Percentiles rank a stretch among this genome's conserved stretches.
phyloP scores from a whole-genome alignment of 352 stramenopile species.

The Pythium coloratum region DNA sequence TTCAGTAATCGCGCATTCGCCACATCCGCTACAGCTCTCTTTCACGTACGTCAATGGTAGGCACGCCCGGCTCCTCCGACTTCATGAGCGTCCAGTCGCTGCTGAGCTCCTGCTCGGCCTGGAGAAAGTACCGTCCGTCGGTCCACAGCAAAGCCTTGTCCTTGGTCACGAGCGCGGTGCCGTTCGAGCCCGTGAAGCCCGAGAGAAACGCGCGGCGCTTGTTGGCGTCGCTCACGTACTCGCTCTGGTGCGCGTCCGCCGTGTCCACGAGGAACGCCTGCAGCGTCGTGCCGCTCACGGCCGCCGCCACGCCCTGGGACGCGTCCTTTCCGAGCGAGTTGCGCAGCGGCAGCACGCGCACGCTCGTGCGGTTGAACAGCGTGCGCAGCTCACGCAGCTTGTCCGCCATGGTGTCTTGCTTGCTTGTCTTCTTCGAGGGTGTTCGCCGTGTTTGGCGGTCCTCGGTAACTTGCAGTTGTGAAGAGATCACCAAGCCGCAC shows the following conservation, averaged over 20 bases:
- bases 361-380: slow-evolving; percentile 62
- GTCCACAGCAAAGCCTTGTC: slow-evolving; percentile 96
- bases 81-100: slow-evolving; percentile 96
- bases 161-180: slow-evolving; percentile 88
- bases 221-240: slow-evolving; percentile 97
- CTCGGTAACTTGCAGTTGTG: slow-evolving; percentile 20
- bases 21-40: slow-evolving; percentile 24
- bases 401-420: slow-evolving; percentile 29
- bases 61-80: slow-evolving; percentile 88
- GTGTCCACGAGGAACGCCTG: slow-evolving; percentile 94
- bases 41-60: slow-evolving; percentile 84
- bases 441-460: not conserved
- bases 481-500: slow-evolving; percentile 4
- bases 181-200: slow-evolving; percentile 96
- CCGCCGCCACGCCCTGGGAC: slow-evolving; percentile 16
- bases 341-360: slow-evolving; percentile 64
- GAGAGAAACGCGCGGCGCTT: slow-evolving; percentile 95
- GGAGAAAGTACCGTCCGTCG: slow-evolving; percentile 97
- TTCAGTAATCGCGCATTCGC: not conserved
- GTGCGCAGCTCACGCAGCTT: slow-evolving; percentile 67
- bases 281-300: slow-evolving; percentile 48
- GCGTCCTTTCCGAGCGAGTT: slow-evolving; percentile 53
- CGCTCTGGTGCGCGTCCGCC: slow-evolving; percentile 97
- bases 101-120: slow-evolving; percentile 94
- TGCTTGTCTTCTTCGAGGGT: not conserved